A percentile compares a stretch with the other conserved stretches of the same genome.
These are phyloP conservation scores for Xylariaceae sp. DNA, from an alignment of 2,329 filamentous ascomycete species.

Conservation along the genomic window DNA sequence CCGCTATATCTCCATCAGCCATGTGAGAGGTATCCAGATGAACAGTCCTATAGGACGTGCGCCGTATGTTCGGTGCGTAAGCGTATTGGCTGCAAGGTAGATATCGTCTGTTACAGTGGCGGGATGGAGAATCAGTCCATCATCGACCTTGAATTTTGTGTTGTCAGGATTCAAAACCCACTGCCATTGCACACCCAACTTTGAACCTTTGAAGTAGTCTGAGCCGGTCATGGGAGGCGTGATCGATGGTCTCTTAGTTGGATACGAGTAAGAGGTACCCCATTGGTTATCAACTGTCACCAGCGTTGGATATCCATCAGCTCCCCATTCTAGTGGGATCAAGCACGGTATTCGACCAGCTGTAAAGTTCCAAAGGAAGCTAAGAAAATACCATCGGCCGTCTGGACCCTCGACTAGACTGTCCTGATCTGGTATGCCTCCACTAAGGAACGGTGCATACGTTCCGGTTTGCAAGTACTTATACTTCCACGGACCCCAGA, in stretches of 20 bases:
- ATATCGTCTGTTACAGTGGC: not conserved
- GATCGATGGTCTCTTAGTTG: too few species aligned
- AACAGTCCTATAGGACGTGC: not conserved
- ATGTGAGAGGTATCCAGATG: not conserved
- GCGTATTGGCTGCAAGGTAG: not conserved
- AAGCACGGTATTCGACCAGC: conserved; percentile 54
- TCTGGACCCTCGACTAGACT: conserved; percentile 48
- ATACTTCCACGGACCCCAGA: too few species aligned
- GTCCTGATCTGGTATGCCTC: conserved; percentile 51
- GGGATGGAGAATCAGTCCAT: not conserved
- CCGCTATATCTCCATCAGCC: not conserved
- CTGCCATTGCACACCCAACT: not conserved
- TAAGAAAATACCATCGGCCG: conserved; percentile 57
- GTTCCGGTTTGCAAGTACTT: too few species aligned
- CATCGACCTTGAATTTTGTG: not conserved
- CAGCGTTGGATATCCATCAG: conserved; percentile 49
- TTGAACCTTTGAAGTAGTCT: not conserved
- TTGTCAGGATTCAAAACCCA: not conserved
- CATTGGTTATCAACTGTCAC: conserved; percentile 42
- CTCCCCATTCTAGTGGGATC: conserved; percentile 49
- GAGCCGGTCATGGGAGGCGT: too few species aligned
- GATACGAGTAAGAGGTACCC: too few species aligned
- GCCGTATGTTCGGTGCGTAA: not conserved
- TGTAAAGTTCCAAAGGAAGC: conserved; percentile 53
- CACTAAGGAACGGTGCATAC: too few species aligned